phyloP scores from a whole-genome alignment of 2,329 filamentous ascomycete species.

The Colletotrichum lentis region DNA sequence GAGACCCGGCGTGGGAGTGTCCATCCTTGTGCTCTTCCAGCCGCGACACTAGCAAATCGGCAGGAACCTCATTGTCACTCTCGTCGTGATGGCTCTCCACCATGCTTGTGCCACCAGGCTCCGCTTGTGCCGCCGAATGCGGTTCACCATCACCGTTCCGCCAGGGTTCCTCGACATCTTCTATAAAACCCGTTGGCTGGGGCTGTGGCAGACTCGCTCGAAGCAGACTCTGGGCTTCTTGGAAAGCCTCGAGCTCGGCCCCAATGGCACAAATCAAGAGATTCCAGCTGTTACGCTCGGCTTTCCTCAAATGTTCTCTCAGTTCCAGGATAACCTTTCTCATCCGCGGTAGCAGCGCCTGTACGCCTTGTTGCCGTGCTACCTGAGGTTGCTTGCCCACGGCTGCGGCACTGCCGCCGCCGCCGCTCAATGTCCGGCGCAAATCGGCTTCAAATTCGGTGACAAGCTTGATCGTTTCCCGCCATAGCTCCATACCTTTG shows the following conservation, averaged over 20 bases:
- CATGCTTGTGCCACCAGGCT: background rate
- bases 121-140: background rate
- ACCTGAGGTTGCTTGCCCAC: conserved; percentile 46
- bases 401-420: conserved; percentile 35
- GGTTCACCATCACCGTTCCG: conserved; percentile 28
- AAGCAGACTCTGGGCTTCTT: conserved; percentile 67
- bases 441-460: conserved; percentile 72
- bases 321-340: conserved; percentile 63
- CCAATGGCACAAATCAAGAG: conserved; percentile 78
- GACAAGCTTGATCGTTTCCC: conserved; percentile 66
- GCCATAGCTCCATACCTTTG: conserved; percentile 73
- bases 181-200: conserved; percentile 39
- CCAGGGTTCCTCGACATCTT: conserved; percentile 34
- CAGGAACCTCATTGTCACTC: conserved; percentile 54
- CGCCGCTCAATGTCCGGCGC: conserved; percentile 60
- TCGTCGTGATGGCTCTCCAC: conserved; percentile 41
- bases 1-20: conserved; percentile 32
- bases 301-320: conserved; percentile 60
- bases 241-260: conserved; percentile 74
- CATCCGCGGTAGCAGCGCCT: conserved; percentile 64
- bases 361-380: conserved; percentile 52
- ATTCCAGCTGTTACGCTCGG: conserved; percentile 74
- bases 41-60: conserved; percentile 51
- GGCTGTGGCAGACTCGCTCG: conserved; percentile 44
- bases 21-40: conserved; percentile 44